phyloP scores from a whole-genome alignment of 2,329 filamentous ascomycete genomes.

The Penicillium sp. region DNA sequence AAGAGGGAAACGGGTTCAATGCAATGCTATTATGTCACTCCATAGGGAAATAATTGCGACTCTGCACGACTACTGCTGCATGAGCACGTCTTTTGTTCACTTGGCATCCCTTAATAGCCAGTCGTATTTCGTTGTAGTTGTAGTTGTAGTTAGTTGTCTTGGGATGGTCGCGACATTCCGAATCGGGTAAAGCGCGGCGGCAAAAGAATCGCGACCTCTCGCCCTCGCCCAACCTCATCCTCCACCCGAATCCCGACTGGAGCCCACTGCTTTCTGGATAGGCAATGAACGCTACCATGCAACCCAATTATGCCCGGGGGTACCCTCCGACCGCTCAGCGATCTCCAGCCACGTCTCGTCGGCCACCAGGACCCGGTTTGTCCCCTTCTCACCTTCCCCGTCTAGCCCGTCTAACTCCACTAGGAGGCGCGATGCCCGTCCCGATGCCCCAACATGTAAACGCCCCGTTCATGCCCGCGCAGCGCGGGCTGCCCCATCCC shows the following conservation, averaged over 20 bases:
- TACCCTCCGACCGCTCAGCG: conserved; percentile 39
- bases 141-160: background rate
- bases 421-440: conserved; percentile 33
- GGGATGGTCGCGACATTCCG: conserved; percentile 18
- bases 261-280: conserved; percentile 13
- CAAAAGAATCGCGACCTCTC: conserved; percentile 35
- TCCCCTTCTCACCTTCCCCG: conserved; percentile 17
- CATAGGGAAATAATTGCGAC: conserved; percentile 19
- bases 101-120: background rate
- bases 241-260: conserved; percentile 17
- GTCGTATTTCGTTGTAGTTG: background rate
- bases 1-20: conserved; percentile 22
- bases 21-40: conserved; percentile 24
- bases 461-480: conserved; percentile 36
- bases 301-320: conserved; percentile 41
- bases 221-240: conserved; percentile 20
- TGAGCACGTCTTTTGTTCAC: background rate
- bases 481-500: conserved; percentile 36
- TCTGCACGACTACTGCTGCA: conserved; percentile 9
- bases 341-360: conserved; percentile 42
- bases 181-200: conserved; percentile 37
- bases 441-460: conserved; percentile 37
- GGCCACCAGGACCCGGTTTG: conserved; percentile 38
- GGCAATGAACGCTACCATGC: conserved; percentile 40
- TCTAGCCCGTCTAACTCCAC: conserved; percentile 12